A percentile compares a stretch with the other conserved stretches of the same genome.
Conservation (phyloP, 176 grass and related monocot species). For the Hordeum vulgare region MorexV3_pseudomolecules_assembly NC_058523.1:77028615-77029114, state of each 20-base stretch:
- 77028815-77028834: slow-evolving; percentile 95
- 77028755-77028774: slow-evolving; percentile 93
- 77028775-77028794: slow-evolving; percentile 91
- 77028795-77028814: slow-evolving; percentile 75
- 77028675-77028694: slow-evolving; percentile 94
- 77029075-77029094: slow-evolving; percentile 59
- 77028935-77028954: slow-evolving; percentile 11
- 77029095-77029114: slow-evolving; percentile 73
- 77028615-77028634: too few relatives aligned
- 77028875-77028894: slow-evolving; percentile 42
- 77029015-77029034: slow-evolving; percentile 35
- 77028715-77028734: slow-evolving; percentile 96
- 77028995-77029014: slow-evolving; percentile 27
- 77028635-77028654: slow-evolving; percentile 80
- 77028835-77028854: slow-evolving; percentile 66
- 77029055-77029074: slow-evolving; percentile 41
- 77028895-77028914: slow-evolving; percentile 48
- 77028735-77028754: slow-evolving; percentile 95
- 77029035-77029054: slow-evolving; percentile 35
- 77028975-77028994: slow-evolving; percentile 27
- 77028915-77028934: slow-evolving; percentile 47
- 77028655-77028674: slow-evolving; percentile 72
- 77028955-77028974: too few relatives aligned
- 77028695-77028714: slow-evolving; percentile 94
- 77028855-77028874: slow-evolving; percentile 26